A percentile compares a stretch with the other conserved stretches of the same genome.
These are phyloP conservation scores for Monosporascus sp. DNA, from an alignment of 2,329 filamentous ascomycete species.

Conservation along the genomic window DNA sequence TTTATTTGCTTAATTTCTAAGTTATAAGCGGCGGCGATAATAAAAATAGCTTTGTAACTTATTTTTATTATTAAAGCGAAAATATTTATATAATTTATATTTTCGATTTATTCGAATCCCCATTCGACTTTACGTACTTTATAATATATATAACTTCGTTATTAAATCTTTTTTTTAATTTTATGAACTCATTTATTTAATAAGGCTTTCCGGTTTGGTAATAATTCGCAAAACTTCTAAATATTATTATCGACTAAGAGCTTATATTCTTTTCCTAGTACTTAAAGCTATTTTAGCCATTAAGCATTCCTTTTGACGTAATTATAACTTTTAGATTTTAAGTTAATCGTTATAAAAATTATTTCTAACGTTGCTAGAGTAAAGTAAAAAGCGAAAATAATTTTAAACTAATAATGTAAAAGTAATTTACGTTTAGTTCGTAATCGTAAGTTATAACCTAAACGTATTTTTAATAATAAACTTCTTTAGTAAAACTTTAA, in stretches of 20 bases:
- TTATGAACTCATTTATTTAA: not conserved
- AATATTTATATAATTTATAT: not conserved
- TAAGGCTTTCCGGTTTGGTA: not conserved
- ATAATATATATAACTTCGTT: not conserved
- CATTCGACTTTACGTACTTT: not conserved
- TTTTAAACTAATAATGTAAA: not conserved
- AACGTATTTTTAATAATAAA: not conserved
- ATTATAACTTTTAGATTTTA: conserved; percentile 1
- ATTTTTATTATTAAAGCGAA: conserved; percentile 4
- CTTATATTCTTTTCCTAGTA: conserved; percentile 4
- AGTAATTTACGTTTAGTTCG: not conserved
- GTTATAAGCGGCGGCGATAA: conserved; percentile 1
- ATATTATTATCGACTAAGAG: conserved; percentile 4
- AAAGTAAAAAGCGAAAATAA: not conserved
- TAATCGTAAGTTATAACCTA: not conserved
- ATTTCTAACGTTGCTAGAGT: not conserved
- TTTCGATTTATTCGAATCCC: not conserved
- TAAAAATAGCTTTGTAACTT: conserved; percentile 2
- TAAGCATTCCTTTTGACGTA: not conserved
- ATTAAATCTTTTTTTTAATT: not conserved
- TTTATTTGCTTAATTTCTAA: conserved; percentile 9
- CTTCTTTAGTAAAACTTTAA: not conserved
- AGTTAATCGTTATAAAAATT: conserved; percentile 1
- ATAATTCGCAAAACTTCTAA: not conserved
- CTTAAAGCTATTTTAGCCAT: not conserved